phyloP scores from a whole-genome alignment of 148 eudicot genomes.

The Rhododendron griersonianum region DNA sequence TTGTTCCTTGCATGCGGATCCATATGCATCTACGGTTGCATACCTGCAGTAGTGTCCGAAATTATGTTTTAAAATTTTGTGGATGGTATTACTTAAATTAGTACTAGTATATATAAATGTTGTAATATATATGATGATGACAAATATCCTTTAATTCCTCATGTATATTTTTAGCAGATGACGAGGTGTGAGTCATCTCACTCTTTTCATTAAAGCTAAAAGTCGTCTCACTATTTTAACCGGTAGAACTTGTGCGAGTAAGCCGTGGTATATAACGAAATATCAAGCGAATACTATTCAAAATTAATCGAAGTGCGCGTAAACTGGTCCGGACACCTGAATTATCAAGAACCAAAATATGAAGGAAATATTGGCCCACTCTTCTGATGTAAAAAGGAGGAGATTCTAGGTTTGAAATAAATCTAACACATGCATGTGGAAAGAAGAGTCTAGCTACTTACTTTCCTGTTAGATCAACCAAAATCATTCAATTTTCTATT shows the following conservation, averaged over 20 bases:
- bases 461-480: neutral
- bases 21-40: too few relatives aligned
- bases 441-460: neutral
- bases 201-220: neutral
- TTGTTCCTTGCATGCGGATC: too few relatives aligned
- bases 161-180: constrained; percentile 6
- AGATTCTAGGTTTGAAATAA: neutral
- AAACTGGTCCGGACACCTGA: too few relatives aligned
- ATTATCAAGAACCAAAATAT: too few relatives aligned
- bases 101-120: too few relatives aligned
- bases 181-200: neutral
- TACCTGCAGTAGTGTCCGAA: too few relatives aligned
- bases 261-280: neutral
- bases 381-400: neutral
- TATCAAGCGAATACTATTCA: neutral
- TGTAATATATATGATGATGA: neutral
- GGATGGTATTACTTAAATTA: too few relatives aligned
- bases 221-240: too few relatives aligned
- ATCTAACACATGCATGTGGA: neutral
- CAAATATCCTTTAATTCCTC: neutral
- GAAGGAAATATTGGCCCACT: neutral
- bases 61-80: too few relatives aligned
- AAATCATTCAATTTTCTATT: neutral
- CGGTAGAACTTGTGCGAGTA: neutral
- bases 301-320: too few relatives aligned